These are phyloP conservation scores for Zopfia rhizophila DNA, from an alignment of 2,329 filamentous ascomycete species.

Conservation along the genomic window DNA sequence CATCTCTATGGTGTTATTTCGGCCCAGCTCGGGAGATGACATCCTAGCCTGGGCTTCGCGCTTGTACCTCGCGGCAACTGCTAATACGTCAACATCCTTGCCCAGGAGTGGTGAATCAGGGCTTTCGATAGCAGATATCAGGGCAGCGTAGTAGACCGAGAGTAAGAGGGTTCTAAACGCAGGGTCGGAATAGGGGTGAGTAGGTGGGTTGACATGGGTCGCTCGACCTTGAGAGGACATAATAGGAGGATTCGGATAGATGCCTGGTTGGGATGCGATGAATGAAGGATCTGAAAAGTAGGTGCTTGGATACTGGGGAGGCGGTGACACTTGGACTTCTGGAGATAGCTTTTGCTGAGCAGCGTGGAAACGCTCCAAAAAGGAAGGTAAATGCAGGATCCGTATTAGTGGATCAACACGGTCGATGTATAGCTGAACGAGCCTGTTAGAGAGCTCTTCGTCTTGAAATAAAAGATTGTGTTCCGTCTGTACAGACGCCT, in stretches of 20 bases:
- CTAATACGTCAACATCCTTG: slow-evolving; percentile 20
- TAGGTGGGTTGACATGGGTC: background rate
- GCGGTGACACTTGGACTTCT: slow-evolving; percentile 7
- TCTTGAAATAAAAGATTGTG: background rate
- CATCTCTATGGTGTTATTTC: slow-evolving; percentile 23
- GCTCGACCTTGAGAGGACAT: slow-evolving; percentile 6
- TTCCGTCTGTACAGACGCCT: background rate
- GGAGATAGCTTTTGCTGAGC: slow-evolving; percentile 14
- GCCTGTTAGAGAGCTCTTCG: slow-evolving; percentile 25
- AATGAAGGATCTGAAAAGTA: slow-evolving; percentile 18
- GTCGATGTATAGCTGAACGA: slow-evolving; percentile 26
- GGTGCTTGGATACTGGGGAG: slow-evolving; percentile 10
- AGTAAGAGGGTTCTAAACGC: slow-evolving; percentile 27
- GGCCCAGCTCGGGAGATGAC: slow-evolving; percentile 11
- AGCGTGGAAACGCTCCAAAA: slow-evolving; percentile 21
- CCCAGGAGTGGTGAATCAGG: slow-evolving; percentile 24
- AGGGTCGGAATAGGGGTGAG: slow-evolving; percentile 3
- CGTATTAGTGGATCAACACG: slow-evolving; percentile 32
- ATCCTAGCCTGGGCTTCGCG: slow-evolving; percentile 24
- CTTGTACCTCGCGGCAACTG: slow-evolving; percentile 21
- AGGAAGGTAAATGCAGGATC: slow-evolving; percentile 33
- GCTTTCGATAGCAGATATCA: slow-evolving; percentile 25
- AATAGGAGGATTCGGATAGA: slow-evolving; percentile 7
- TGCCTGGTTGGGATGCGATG: slow-evolving; percentile 11
- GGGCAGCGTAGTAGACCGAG: slow-evolving; percentile 32